These are phyloP conservation scores for Nitzschia sp. DNA, from an alignment of 108 stramenopile species.

Conservation along the genomic window DNA sequence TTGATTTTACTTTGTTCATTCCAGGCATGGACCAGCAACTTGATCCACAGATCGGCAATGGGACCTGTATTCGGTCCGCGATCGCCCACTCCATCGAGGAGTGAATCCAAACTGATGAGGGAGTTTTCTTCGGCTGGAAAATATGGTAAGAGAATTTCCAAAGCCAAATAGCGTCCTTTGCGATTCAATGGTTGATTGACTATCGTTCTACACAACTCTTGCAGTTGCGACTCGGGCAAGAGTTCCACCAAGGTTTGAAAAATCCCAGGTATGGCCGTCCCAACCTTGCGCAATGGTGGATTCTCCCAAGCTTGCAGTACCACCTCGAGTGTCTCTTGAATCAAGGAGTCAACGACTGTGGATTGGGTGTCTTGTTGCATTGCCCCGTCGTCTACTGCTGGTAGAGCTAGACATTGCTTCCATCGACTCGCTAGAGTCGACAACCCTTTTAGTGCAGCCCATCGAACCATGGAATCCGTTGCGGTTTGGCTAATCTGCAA, in stretches of 20 bases:
- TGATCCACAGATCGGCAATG: slow-evolving; percentile 64
- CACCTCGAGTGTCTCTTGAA: slow-evolving; percentile 45
- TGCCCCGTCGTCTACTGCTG: neutral
- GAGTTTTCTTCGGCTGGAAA: neutral
- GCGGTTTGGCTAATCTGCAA: slow-evolving; percentile 11
- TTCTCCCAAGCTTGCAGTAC: slow-evolving; percentile 60
- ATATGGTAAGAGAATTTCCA: slow-evolving; percentile 58
- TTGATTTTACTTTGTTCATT: slow-evolving; percentile 9
- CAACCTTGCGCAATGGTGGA: slow-evolving; percentile 55
- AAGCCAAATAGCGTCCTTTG: slow-evolving; percentile 63
- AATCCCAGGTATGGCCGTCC: slow-evolving; percentile 48
- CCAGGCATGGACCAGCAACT: slow-evolving; percentile 33
- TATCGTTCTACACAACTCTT: slow-evolving; percentile 36
- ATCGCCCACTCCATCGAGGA: slow-evolving; percentile 59
- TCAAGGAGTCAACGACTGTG: neutral
- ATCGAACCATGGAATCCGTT: slow-evolving; percentile 51
- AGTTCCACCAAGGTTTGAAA: slow-evolving; percentile 50
- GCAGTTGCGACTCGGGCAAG: slow-evolving; percentile 10
- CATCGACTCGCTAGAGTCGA: slow-evolving; percentile 50
- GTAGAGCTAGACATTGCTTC: slow-evolving; percentile 5
- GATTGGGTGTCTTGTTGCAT: neutral
- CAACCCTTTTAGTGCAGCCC: slow-evolving; percentile 53
- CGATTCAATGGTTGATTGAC: slow-evolving; percentile 52
- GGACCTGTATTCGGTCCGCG: slow-evolving; percentile 49
- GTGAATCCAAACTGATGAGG: slow-evolving; percentile 25